Evolutionary conservation across 176 grass and related monocot species (phyloP), one percentile per base, ranked within the genome.

Genomic region (Urochloa ruziziensis): DNA sequence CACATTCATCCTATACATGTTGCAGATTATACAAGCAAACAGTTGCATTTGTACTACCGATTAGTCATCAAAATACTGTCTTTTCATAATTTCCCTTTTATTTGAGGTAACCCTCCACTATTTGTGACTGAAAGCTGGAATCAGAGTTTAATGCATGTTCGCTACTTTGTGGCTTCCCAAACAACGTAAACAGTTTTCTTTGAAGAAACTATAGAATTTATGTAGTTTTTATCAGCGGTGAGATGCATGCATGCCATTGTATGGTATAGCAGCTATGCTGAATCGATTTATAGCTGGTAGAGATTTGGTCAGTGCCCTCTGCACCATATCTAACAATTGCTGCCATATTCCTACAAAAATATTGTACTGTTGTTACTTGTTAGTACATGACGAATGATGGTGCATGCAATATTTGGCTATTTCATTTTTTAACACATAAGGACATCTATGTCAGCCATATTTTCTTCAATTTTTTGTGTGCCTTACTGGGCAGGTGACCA

Each of bases 401-500:
- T 4, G 0, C 9, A 30, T 74, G 29, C 15, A 43, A 35, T 80
- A 56, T 74, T 74, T 2, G 32, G 10, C 23, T 73, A 42, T 63
- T 74, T 37, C 13, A 25, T n/a, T 30, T 52, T 70, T 57, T 24
- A 67, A 80, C 37, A 67, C 28, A 10, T 67, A 47, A 34, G n/a
- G 30, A 75, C 62, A 68, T 85, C 30, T 27, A 35, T 10, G 27
- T 60, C 36, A 67, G 40, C 14, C 7, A 3, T 69, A 29, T 16
- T 4, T 33, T 27, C 58, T 23, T 72, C 23, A n/a, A 40, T 66
- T 75, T 49, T 70, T 21, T 70, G 58, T 67, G 30, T 65, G 13
- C 27, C 72, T 73, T 63, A 37, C 69, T 29, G 0, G 54, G 30
- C 80, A 91, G 89, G 67, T 48, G 33, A 83, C 12, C 80, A 83